Evolutionary conservation across 2,329 filamentous ascomycete genomes (phyloP).

Genomic region (Sarocladium brachiariae): DNA sequence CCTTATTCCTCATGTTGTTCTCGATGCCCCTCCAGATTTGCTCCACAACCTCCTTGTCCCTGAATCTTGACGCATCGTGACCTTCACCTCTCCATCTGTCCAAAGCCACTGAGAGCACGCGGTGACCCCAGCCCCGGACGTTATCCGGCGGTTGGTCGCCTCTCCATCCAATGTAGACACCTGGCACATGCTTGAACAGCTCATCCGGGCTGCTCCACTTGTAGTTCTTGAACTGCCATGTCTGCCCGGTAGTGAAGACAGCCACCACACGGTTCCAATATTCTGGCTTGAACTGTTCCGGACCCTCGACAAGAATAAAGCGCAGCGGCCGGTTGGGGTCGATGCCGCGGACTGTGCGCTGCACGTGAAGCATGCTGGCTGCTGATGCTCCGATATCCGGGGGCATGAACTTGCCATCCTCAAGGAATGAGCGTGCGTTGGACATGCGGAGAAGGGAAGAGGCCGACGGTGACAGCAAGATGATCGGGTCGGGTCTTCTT

Average conservation of each 20-base stretch:
- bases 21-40: slow-evolving; percentile 87
- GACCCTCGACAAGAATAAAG: slow-evolving; percentile 91
- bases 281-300: slow-evolving; percentile 93
- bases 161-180: slow-evolving; percentile 86
- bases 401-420: slow-evolving; percentile 73
- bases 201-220: slow-evolving; percentile 88
- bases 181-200: slow-evolving; percentile 80
- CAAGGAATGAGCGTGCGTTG: slow-evolving; percentile 92
- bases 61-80: slow-evolving; percentile 57
- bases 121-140: slow-evolving; percentile 78
- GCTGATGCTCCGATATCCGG: slow-evolving; percentile 62
- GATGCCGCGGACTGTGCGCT: slow-evolving; percentile 65
- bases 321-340: slow-evolving; percentile 68
- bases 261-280: slow-evolving; percentile 95
- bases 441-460: slow-evolving; percentile 91
- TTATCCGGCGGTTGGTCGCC: slow-evolving; percentile 73
- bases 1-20: slow-evolving; percentile 75
- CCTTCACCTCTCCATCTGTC: slow-evolving; percentile 68
- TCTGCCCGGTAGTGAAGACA: slow-evolving; percentile 95
- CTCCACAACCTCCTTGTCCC: slow-evolving; percentile 90
- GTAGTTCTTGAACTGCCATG: slow-evolving; percentile 98
- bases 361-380: slow-evolving; percentile 78
- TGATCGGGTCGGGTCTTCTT: slow-evolving; percentile 69
- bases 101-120: slow-evolving; percentile 71
- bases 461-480: slow-evolving; percentile 91